Conservation (phyloP, 139 green algal species). For the Choricystis sp. region DNA sequence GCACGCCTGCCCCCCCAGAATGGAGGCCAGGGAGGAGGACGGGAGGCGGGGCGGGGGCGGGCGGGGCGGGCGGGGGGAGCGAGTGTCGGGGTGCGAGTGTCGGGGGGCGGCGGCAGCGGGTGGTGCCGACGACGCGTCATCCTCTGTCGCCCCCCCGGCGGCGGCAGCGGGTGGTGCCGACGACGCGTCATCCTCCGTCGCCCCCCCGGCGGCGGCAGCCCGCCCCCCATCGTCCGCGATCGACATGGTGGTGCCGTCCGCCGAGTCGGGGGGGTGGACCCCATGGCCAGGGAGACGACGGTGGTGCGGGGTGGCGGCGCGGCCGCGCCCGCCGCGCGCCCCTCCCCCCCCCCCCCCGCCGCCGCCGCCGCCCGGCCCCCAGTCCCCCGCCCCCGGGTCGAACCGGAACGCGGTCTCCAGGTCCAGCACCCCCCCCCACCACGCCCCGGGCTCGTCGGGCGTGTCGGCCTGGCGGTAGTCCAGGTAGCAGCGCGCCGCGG, state of each 20-base stretch:
- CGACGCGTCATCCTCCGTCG: no score
- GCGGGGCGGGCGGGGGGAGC: no score
- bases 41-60: neutral
- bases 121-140: neutral
- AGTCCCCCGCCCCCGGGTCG: neutral
- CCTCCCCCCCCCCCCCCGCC: neutral
- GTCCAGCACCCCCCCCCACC: neutral
- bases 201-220: no score
- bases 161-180: no score
- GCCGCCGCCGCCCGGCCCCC: no score
- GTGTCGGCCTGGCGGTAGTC: conserved; percentile 43
- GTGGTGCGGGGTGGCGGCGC: no score
- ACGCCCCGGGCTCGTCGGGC: conserved; percentile 7
- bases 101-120: no score
- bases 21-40: no score
- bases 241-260: neutral
- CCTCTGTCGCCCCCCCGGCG: no score
- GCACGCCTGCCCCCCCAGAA: conserved; percentile 25
- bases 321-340: no score
- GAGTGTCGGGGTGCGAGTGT: neutral
- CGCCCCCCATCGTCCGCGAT: no score
- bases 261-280: neutral
- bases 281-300: no score
- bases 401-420: neutral
- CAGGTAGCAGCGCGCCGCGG: conserved; percentile 49